A percentile compares a stretch with the other conserved stretches of the same genome.
These are phyloP conservation scores for Mucor velutinosus DNA, from an alignment of 371 early-diverging fungal genomes.

Conservation along the genomic window DNA sequence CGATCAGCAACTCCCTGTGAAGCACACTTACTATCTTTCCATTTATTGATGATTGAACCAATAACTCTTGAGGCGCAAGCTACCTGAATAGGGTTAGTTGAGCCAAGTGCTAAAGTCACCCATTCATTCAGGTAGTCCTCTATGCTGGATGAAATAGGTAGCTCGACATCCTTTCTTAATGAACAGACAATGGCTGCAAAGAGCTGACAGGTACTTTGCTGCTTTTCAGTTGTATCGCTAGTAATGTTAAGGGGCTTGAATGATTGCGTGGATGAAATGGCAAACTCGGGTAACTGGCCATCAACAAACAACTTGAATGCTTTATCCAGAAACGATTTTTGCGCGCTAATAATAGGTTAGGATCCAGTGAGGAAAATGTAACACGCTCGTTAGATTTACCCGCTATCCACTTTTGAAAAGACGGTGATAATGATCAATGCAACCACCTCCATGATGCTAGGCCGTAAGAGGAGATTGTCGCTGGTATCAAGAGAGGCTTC, in stretches of 20 bases:
- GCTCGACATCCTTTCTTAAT: constrained; percentile 54
- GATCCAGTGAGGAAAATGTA: neutral
- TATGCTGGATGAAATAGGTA: constrained; percentile 52
- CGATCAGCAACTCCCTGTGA: neutral
- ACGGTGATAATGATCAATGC: constrained; percentile 50
- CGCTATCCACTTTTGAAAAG: constrained; percentile 46
- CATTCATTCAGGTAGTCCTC: constrained; percentile 52
- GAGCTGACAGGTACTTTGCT: constrained; percentile 48
- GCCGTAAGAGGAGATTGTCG: constrained; percentile 27
- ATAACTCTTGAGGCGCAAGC: constrained; percentile 51
- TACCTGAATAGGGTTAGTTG: constrained; percentile 39
- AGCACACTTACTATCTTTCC: constrained; percentile 48
- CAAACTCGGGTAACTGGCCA: constrained; percentile 40
- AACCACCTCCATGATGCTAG: constrained; percentile 39
- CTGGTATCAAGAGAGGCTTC: constrained; percentile 40
- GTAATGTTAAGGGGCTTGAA: constrained; percentile 13
- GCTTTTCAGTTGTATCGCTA: constrained; percentile 20
- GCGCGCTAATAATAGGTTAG: constrained; percentile 22
- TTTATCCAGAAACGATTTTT: constrained; percentile 49
- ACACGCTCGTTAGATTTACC: constrained; percentile 25
- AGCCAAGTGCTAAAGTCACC: constrained; percentile 46
- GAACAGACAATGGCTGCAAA: constrained; percentile 61
- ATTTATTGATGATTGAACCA: constrained; percentile 67
- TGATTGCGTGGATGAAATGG: neutral
- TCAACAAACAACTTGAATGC: constrained; percentile 52